Percentiles rank a stretch among this genome's conserved stretches.
phyloP scores from a whole-genome alignment of 1,139 yeast genomes.

The Saccharomyces uvarum region DNA sequence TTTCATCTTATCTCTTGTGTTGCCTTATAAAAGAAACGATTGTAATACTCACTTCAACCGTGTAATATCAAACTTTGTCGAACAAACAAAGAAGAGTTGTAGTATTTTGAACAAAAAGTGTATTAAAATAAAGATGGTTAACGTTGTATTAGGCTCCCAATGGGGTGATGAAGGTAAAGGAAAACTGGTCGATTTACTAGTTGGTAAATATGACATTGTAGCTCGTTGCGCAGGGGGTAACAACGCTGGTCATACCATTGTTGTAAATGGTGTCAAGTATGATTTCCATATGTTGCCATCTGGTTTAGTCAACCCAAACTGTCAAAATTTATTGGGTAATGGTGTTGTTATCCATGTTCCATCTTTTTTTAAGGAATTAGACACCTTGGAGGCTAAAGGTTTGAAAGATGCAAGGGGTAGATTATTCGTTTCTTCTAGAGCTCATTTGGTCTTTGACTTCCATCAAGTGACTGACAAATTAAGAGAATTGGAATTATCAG shows the following conservation, averaged over 20 bases:
- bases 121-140: conserved; percentile 30
- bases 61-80: neutral
- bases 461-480: conserved; percentile 94
- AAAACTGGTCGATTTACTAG: conserved; percentile 84
- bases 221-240: conserved; percentile 99
- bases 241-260: conserved; percentile 98
- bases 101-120: neutral
- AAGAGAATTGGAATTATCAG: conserved; percentile 83
- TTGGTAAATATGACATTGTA: conserved; percentile 91
- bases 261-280: conserved; percentile 76
- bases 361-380: conserved; percentile 81
- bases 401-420: conserved; percentile 64
- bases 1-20: neutral
- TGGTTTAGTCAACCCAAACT: conserved; percentile 87
- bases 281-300: conserved; percentile 99
- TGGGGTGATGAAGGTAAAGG: conserved; percentile 99
- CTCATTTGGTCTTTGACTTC: conserved; percentile 94
- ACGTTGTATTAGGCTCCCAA: conserved; percentile 91
- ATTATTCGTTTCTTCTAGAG: conserved; percentile 82
- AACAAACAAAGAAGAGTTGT: neutral
- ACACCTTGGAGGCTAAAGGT: conserved; percentile 72
- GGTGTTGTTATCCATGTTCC: conserved; percentile 97
- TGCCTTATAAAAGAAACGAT: neutral
- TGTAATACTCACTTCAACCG: neutral
- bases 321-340: conserved; percentile 83